Conservation (phyloP, 208 protist genomes). For the Leishmania martiniquensis region DNA sequence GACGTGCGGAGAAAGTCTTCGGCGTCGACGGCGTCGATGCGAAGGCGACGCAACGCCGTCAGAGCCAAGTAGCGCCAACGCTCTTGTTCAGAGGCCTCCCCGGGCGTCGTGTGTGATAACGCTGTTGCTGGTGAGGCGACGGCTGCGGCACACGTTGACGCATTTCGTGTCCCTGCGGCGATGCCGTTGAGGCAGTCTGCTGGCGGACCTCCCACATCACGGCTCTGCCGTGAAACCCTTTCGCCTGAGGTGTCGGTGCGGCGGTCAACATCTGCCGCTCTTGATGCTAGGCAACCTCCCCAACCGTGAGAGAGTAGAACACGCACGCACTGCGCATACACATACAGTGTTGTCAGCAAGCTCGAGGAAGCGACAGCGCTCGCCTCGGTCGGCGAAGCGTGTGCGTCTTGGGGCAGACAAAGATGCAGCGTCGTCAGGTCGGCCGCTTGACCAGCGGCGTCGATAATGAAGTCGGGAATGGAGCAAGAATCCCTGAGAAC, state of each 20-base stretch:
- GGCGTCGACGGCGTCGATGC: constrained; percentile 7
- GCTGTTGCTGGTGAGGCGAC: background rate
- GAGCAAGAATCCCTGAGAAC: background rate
- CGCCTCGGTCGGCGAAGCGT: background rate
- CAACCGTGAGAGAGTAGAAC: constrained; percentile 22
- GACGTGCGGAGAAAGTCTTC: constrained; percentile 6
- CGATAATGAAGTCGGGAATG: constrained; percentile 32
- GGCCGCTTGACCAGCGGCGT: constrained; percentile 26
- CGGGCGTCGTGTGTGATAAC: background rate
- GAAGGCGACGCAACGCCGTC: constrained; percentile 15
- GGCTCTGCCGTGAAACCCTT: background rate
- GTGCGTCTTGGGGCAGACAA: constrained; percentile 9
- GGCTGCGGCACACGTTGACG: background rate
- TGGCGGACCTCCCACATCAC: background rate
- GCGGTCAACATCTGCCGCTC: background rate
- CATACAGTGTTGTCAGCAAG: constrained; percentile 18
- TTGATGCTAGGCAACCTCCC: constrained; percentile 3
- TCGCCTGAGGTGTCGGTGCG: background rate
- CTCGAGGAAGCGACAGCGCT: background rate
- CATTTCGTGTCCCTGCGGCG: background rate
- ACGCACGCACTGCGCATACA: constrained; percentile 30
- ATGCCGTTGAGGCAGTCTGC: background rate
- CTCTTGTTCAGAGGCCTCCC: background rate
- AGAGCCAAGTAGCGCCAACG: constrained; percentile 13
- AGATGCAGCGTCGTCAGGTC: constrained; percentile 25